phyloP scores from a whole-genome alignment of 2,329 filamentous ascomycete genomes.

The Xylariaceae sp. region DNA sequence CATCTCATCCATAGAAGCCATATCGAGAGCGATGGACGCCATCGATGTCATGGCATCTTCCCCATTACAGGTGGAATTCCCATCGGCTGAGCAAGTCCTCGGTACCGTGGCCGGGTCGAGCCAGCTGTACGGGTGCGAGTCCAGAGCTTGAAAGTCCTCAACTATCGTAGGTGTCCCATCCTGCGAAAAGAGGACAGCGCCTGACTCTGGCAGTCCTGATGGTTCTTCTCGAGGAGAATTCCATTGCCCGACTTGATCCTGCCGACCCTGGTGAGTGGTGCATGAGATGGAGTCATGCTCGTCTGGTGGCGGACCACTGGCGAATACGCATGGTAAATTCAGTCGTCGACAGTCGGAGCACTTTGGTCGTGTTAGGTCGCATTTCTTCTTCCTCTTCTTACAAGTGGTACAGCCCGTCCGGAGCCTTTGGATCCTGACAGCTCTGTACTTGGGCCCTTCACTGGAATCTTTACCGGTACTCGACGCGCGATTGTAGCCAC shows the following conservation, averaged over 20 bases:
- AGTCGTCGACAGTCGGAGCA: constrained; percentile 1
- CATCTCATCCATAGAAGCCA: too few relatives aligned
- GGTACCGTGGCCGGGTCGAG: neutral
- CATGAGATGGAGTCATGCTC: neutral
- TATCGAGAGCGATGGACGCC: neutral
- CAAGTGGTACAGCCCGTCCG: neutral
- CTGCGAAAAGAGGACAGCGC: too few relatives aligned
- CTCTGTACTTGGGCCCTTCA: neutral
- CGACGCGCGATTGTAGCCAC: neutral
- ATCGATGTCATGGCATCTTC: neutral
- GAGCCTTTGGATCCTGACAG: neutral
- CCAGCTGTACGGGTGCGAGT: neutral
- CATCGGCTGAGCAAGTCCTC: neutral
- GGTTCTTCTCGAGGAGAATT: too few relatives aligned
- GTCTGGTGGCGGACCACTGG: neutral
- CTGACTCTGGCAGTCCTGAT: too few relatives aligned
- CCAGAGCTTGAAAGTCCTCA: neutral
- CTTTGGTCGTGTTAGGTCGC: neutral
- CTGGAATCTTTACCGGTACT: neutral
- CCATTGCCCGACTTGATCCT: neutral
- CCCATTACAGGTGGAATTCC: neutral
- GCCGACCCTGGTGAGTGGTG: neutral
- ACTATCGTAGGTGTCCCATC: too few relatives aligned
- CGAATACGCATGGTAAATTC: neutral
- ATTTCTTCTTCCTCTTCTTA: neutral